phyloP scores from a whole-genome alignment of 2,329 filamentous ascomycete species.

The Aspergillus neoniger region DNA sequence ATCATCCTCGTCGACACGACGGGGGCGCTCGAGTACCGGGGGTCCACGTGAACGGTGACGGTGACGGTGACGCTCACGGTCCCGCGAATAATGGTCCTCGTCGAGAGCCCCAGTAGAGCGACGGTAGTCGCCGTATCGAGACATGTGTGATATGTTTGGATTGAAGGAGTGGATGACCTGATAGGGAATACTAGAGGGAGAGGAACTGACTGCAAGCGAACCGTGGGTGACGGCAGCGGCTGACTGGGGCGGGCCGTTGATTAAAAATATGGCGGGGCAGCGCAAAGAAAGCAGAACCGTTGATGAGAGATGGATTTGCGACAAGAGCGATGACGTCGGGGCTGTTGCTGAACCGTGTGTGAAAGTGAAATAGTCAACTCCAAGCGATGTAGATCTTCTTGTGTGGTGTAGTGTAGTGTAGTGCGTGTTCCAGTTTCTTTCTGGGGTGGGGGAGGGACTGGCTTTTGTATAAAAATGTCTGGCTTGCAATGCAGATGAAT shows the following conservation, averaged over 20 bases:
- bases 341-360: background rate
- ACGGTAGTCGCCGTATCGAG: slow-evolving; percentile 41
- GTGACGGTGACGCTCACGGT: slow-evolving; percentile 46
- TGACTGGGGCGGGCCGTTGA: slow-evolving; percentile 34
- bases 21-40: slow-evolving; percentile 37
- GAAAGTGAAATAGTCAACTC: no score
- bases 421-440: background rate
- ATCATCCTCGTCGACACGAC: slow-evolving; percentile 39
- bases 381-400: no score
- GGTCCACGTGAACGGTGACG: slow-evolving; percentile 41
- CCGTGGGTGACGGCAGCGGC: slow-evolving; percentile 41
- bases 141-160: slow-evolving; percentile 28
- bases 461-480: background rate
- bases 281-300: slow-evolving; percentile 2
- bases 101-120: slow-evolving; percentile 38
- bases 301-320: background rate
- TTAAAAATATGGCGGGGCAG: slow-evolving; percentile 22
- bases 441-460: background rate
- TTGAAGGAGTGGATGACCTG: slow-evolving; percentile 14
- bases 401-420: no score
- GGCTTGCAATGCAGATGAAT: background rate
- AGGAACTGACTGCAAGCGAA: slow-evolving; percentile 22
- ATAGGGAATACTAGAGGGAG: slow-evolving; percentile 6
- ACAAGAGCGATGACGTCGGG: slow-evolving; percentile 1
- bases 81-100: slow-evolving; percentile 47